Conservation (phyloP, 1,139 yeast genomes). For the Candida sp. region DNA sequence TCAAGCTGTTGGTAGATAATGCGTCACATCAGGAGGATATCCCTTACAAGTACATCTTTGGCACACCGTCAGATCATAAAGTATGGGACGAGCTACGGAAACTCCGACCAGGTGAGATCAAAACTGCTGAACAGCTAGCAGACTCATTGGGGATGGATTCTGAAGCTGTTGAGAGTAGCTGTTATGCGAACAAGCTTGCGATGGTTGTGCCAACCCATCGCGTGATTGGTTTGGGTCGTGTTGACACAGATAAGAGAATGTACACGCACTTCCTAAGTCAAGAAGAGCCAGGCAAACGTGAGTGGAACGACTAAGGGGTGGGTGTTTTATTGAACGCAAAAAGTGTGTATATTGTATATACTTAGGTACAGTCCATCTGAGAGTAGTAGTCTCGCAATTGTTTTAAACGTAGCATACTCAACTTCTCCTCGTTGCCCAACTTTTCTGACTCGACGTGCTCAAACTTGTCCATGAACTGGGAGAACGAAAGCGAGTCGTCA, state of each 20-base stretch:
- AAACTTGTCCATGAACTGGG: constrained; percentile 20
- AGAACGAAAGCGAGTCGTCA: constrained; percentile 16
- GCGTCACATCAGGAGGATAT: constrained; percentile 13
- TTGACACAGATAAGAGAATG: too few species aligned
- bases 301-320: too few species aligned
- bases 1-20: constrained; percentile 15
- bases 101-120: constrained; percentile 18
- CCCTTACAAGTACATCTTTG: constrained; percentile 21
- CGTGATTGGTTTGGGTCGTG: constrained; percentile 15
- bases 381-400: constrained; percentile 23
- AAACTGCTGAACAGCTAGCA: constrained; percentile 22
- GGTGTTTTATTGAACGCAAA: background rate
- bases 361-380: background rate
- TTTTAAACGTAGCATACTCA: constrained; percentile 19
- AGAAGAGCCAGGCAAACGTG: constrained; percentile 7
- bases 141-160: constrained; percentile 19
- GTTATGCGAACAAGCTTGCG: constrained; percentile 28
- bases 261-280: constrained; percentile 8
- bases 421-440: constrained; percentile 18
- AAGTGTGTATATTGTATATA: background rate
- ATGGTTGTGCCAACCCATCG: constrained; percentile 30
- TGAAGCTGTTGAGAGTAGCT: constrained; percentile 26
- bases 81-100: constrained; percentile 24
- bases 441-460: constrained; percentile 23
- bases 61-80: constrained; percentile 24